Conservation (phyloP, 805 yeast genomes). For the Wickerhamomyces subpelliculosus region DNA sequence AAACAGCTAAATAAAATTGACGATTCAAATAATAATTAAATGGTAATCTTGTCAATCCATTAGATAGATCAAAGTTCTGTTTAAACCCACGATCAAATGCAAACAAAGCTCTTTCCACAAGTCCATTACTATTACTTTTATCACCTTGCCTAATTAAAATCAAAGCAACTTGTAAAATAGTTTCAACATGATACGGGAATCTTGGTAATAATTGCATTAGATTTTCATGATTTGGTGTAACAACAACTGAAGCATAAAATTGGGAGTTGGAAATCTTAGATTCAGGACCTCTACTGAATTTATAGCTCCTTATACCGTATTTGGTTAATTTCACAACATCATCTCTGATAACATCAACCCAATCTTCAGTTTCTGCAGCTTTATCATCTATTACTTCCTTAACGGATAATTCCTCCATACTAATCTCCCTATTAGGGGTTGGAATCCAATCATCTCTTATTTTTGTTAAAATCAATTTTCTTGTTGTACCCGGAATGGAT, state of each 20-base stretch:
- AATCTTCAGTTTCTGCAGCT: constrained; percentile 29
- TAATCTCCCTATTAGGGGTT: constrained; percentile 50
- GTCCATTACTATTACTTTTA: constrained; percentile 57
- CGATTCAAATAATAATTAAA: constrained; percentile 70
- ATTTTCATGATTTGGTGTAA: constrained; percentile 76
- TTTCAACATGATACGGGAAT: constrained; percentile 70
- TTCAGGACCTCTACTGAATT: constrained; percentile 38
- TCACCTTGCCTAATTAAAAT: constrained; percentile 74
- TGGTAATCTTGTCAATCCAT: constrained; percentile 58
- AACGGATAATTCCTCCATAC: constrained; percentile 46
- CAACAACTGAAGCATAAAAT: constrained; percentile 58
- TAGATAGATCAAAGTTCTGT: constrained; percentile 48
- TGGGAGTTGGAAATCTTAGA: constrained; percentile 28
- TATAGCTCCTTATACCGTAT: constrained; percentile 50
- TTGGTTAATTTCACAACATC: constrained; percentile 31
- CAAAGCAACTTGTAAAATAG: constrained; percentile 72
- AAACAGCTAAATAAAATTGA: constrained; percentile 66
- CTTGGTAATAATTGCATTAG: constrained; percentile 47
- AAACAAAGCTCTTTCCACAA: constrained; percentile 71
- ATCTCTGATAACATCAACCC: constrained; percentile 42
- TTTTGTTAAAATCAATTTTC: constrained; percentile 62
- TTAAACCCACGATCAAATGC: constrained; percentile 72
- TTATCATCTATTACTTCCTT: constrained; percentile 33
- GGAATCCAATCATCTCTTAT: constrained; percentile 81
- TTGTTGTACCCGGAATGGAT: constrained; percentile 64